Conservation (phyloP, 441 rosid species). For the Croton setiger region DNA sequence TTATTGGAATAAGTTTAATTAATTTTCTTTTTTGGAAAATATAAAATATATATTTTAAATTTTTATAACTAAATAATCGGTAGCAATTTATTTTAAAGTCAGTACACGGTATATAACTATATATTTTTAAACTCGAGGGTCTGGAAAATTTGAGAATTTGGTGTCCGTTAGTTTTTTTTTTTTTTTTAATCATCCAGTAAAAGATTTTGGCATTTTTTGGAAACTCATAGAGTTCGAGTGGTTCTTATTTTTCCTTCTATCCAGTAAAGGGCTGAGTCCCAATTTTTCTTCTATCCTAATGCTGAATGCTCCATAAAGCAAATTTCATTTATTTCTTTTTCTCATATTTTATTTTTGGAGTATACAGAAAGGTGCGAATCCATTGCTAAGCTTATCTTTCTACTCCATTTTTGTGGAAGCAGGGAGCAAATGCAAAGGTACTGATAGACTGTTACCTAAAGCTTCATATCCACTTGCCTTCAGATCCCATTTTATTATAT, state of each 20-base stretch:
- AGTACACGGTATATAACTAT: background rate
- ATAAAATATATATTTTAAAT: too few species aligned
- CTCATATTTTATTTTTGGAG: background rate
- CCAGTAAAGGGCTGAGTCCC: too few species aligned
- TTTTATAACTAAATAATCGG: too few species aligned
- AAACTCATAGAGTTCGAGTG: background rate
- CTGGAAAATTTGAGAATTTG: background rate
- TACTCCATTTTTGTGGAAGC: conserved; percentile 4
- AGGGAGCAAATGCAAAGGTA: background rate
- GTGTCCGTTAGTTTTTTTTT: conserved; percentile 8
- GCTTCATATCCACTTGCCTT: background rate
- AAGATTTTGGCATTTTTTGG: background rate
- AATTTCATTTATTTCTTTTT: background rate
- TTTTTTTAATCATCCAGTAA: background rate
- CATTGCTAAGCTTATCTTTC: background rate
- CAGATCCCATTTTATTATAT: background rate
- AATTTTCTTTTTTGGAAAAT: too few species aligned
- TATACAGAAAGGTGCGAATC: background rate
- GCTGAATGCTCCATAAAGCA: too few species aligned
- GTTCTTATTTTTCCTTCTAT: background rate
- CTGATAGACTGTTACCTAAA: background rate
- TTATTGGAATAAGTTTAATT: too few species aligned
- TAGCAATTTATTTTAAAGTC: background rate
- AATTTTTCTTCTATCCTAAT: too few species aligned
- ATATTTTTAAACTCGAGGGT: background rate